Percentiles rank a stretch among this genome's conserved stretches.
These are phyloP conservation scores for Tetrastigma voinierianum DNA, from an alignment of 164 flowering plant genomes.

Conservation along the genomic window DNA sequence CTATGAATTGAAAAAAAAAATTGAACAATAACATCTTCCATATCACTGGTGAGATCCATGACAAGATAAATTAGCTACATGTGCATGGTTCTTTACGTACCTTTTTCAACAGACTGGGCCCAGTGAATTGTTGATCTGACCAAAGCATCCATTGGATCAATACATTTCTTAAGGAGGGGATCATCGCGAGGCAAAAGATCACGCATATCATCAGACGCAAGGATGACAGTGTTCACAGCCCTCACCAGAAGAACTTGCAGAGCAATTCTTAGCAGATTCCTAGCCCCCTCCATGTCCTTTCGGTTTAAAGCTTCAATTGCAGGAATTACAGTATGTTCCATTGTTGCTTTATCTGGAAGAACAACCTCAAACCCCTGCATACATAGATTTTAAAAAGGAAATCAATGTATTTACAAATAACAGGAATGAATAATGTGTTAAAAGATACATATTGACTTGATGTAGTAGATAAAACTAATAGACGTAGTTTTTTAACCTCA, in stretches of 20 bases:
- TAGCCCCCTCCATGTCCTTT: constrained; percentile 37
- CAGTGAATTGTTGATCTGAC: constrained; percentile 30
- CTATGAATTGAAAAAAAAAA: not conserved
- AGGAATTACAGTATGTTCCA: constrained; percentile 36
- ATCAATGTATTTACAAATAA: not conserved
- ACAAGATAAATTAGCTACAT: not conserved
- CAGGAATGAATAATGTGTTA: not conserved
- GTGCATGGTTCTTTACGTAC: constrained; percentile 7
- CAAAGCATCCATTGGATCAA: constrained; percentile 37
- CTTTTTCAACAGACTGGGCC: constrained; percentile 16
- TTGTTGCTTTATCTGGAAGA: constrained; percentile 42
- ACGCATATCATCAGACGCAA: constrained; percentile 33
- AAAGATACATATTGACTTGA: too few relatives aligned
- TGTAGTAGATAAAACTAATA: too few relatives aligned
- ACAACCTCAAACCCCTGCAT: constrained; percentile 45
- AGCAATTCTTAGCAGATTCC: constrained; percentile 34
- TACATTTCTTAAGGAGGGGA: constrained; percentile 38
- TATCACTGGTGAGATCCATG: not conserved
- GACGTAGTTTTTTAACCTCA: too few relatives aligned
- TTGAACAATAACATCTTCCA: not conserved
- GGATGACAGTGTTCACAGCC: constrained; percentile 39
- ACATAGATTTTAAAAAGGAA: not conserved
- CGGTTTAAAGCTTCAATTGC: constrained; percentile 30
- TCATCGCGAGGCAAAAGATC: constrained; percentile 33
- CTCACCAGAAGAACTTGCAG: constrained; percentile 39